Conservation (phyloP, 1,284 basidiomycete genomes). For the Cutaneotrichosporon cutaneum region DNA sequence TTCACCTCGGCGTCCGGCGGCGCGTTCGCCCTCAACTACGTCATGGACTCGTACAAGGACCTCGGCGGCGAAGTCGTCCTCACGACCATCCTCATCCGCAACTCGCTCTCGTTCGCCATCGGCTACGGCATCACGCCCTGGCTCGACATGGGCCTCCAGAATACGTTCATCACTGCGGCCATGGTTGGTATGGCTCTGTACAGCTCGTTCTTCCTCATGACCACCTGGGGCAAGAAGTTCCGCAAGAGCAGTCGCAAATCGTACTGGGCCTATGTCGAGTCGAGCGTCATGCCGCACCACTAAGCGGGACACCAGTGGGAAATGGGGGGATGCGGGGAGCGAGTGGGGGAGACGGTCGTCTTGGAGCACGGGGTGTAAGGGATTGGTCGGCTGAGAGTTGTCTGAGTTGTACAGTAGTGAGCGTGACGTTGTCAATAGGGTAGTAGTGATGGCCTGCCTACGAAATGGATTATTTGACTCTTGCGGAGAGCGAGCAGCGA, state of each 20-base stretch:
- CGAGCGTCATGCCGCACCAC: slow-evolving; percentile 17
- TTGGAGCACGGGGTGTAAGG: background rate
- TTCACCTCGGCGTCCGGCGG: slow-evolving; percentile 27
- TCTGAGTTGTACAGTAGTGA: background rate
- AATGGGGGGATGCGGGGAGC: too few relatives aligned
- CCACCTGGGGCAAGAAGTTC: slow-evolving; percentile 27
- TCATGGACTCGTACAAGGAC: slow-evolving; percentile 35
- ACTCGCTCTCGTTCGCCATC: slow-evolving; percentile 23
- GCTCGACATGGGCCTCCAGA: slow-evolving; percentile 27
- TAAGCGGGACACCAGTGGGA: background rate
- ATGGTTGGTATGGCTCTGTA: slow-evolving; percentile 25
- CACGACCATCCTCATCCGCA: slow-evolving; percentile 29
- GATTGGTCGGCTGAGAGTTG: background rate
- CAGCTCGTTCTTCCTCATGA: slow-evolving; percentile 23
- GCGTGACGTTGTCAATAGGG: background rate
- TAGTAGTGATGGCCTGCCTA: background rate
- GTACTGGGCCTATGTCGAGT: slow-evolving; percentile 29
- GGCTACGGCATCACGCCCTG: slow-evolving; percentile 32
- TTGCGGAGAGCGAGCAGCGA: background rate
- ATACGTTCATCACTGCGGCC: slow-evolving; percentile 27
- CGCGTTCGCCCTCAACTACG: slow-evolving; percentile 33
- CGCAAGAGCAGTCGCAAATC: slow-evolving; percentile 8
- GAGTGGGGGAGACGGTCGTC: too few relatives aligned
- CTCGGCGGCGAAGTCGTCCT: slow-evolving; percentile 30
- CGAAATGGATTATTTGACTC: background rate